Percentiles rank a stretch among this genome's conserved stretches.
Evolutionary conservation across 805 yeast genomes (phyloP).

Genomic region (Ogataea naganishii): DNA sequence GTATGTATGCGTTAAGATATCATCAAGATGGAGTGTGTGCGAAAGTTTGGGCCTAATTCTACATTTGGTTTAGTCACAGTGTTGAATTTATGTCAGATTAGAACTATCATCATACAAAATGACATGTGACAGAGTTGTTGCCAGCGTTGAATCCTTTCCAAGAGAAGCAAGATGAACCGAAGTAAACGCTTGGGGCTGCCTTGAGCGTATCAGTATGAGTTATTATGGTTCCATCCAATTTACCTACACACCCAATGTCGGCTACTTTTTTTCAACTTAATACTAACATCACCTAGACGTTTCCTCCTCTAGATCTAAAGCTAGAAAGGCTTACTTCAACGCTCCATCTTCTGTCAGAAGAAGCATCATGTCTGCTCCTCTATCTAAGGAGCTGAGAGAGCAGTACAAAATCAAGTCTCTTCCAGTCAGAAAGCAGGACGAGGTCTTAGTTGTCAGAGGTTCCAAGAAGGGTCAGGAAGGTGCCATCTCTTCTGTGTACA

Average conservation of each 20-base stretch:
- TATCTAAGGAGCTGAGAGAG: constrained; percentile 97
- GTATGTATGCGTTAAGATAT: constrained; percentile 26
- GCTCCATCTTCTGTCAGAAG: constrained; percentile 97
- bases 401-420: constrained; percentile 92
- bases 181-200: too few relatives aligned
- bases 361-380: constrained; percentile 93
- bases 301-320: constrained; percentile 97
- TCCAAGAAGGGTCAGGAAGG: constrained; percentile 99
- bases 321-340: constrained; percentile 99
- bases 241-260: neutral
- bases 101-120: too few relatives aligned
- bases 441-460: constrained; percentile 94
- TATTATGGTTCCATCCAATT: constrained; percentile 2
- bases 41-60: too few relatives aligned
- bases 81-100: too few relatives aligned
- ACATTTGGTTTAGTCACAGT: too few relatives aligned
- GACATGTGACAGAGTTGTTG: too few relatives aligned
- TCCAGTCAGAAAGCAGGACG: constrained; percentile 97
- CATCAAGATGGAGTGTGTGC: too few relatives aligned
- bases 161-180: too few relatives aligned
- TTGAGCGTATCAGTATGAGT: neutral
- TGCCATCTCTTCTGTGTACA: constrained; percentile 94
- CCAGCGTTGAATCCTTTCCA: too few relatives aligned
- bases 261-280: neutral
- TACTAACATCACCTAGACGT: constrained; percentile 61